phyloP scores from a whole-genome alignment of 768 basidiomycete species.

The Trametes gibbosa region DNA sequence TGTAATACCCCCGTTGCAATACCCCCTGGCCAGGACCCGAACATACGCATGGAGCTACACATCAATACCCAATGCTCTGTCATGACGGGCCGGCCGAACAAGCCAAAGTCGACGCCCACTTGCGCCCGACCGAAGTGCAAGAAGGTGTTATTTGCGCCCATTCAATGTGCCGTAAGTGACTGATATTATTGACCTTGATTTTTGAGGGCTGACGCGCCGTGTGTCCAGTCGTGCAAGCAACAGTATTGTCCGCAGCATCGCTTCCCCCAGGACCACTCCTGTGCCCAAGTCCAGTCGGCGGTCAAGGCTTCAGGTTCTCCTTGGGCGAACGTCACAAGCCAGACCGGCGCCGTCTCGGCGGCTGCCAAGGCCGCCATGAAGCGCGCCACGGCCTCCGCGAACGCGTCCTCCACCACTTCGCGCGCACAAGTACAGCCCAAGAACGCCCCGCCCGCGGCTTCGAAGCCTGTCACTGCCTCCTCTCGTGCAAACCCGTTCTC shows the following conservation, averaged over 20 bases:
- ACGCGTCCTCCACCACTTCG: constrained; percentile 37
- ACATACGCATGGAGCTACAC: constrained; percentile 77
- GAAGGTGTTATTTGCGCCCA: constrained; percentile 73
- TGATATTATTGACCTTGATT: not conserved
- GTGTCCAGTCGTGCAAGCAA: constrained; percentile 57
- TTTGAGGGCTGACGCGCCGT: not conserved
- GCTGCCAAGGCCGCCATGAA: constrained; percentile 41
- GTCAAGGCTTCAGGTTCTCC: constrained; percentile 20
- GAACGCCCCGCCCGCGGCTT: constrained; percentile 12
- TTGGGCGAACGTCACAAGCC: constrained; percentile 18
- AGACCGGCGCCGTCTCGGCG: constrained; percentile 22
- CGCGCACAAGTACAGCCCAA: constrained; percentile 25
- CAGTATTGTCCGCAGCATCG: constrained; percentile 80
- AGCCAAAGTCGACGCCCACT: constrained; percentile 42
- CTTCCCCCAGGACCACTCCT: constrained; percentile 71
- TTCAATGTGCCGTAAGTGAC: constrained; percentile 65
- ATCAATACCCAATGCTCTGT: constrained; percentile 63
- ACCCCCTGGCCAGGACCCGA: constrained; percentile 76
- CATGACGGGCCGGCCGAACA: constrained; percentile 59
- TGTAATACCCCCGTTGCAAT: constrained; percentile 76
- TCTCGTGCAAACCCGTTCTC: constrained; percentile 38
- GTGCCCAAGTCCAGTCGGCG: constrained; percentile 30
- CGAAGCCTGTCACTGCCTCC: constrained; percentile 21
- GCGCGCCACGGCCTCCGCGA: constrained; percentile 37
- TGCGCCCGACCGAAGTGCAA: constrained; percentile 65